A percentile compares a stretch with the other conserved stretches of the same genome.
Conservation (phyloP, 176 grass and related monocot genomes). For the Juncus effusus region DNA sequence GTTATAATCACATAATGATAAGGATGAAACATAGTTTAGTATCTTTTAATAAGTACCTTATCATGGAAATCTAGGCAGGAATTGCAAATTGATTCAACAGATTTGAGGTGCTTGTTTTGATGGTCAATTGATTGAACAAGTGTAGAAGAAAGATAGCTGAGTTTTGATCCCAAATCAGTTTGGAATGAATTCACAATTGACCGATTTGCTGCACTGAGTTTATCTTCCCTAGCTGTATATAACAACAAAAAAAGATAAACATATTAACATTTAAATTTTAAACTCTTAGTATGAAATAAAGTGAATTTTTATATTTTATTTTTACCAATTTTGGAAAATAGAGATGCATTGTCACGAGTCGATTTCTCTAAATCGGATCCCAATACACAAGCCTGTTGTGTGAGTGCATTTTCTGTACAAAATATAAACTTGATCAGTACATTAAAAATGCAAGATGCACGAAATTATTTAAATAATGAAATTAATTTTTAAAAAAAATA, state of each 20-base stretch:
- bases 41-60: constrained; percentile 42
- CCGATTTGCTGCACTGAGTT: constrained; percentile 62
- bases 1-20: too few relatives aligned
- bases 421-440: neutral
- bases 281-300: neutral
- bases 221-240: constrained; percentile 67
- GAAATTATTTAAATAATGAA: neutral
- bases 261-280: constrained; percentile 13
- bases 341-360: constrained; percentile 64
- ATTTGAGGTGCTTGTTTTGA: constrained; percentile 75
- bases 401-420: constrained; percentile 88
- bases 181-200: constrained; percentile 78
- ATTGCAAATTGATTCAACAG: constrained; percentile 68
- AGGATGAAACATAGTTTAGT: neutral
- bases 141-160: constrained; percentile 67
- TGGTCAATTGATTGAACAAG: constrained; percentile 55
- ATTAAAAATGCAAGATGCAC: neutral
- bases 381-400: constrained; percentile 86
- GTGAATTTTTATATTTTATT: neutral
- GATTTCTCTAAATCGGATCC: constrained; percentile 85
- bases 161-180: constrained; percentile 59
- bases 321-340: constrained; percentile 89
- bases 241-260: constrained; percentile 11
- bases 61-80: constrained; percentile 89
- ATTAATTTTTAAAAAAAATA: neutral